These are phyloP conservation scores for Cladosporium sp. DNA, from an alignment of 2,329 filamentous ascomycete genomes.

Conservation along the genomic window DNA sequence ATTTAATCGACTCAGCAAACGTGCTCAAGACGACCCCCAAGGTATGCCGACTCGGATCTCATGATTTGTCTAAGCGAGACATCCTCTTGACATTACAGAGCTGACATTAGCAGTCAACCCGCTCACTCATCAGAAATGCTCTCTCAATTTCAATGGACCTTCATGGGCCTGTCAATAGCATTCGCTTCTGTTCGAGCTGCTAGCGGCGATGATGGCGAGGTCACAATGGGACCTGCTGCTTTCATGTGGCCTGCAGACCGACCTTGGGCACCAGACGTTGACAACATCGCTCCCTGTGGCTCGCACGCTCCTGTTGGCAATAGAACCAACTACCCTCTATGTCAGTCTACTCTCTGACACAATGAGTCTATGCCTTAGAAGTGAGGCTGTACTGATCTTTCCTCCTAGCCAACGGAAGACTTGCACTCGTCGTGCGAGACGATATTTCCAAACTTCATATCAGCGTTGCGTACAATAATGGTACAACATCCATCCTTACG, in stretches of 20 bases:
- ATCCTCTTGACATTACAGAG: too few relatives aligned
- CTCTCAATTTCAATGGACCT: too few relatives aligned
- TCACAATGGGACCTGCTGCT: slow-evolving; percentile 16
- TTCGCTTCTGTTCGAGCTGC: not conserved
- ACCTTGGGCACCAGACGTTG: slow-evolving; percentile 50
- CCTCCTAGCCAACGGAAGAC: slow-evolving; percentile 47
- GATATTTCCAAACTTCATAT: slow-evolving; percentile 54
- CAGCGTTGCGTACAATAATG: slow-evolving; percentile 49
- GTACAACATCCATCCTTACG: slow-evolving; percentile 32
- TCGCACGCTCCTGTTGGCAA: slow-evolving; percentile 46
- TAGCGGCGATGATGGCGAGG: not conserved
- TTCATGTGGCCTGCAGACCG: slow-evolving; percentile 59
- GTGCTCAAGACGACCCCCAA: too few relatives aligned
- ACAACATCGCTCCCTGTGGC: slow-evolving; percentile 57
- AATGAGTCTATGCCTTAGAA: too few relatives aligned
- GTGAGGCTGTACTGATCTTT: not conserved
- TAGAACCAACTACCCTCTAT: slow-evolving; percentile 54
- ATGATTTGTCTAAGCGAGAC: too few relatives aligned
- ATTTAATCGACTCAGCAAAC: too few relatives aligned
- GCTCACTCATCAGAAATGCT: too few relatives aligned
- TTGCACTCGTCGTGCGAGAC: slow-evolving; percentile 55
- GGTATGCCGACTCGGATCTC: too few relatives aligned
- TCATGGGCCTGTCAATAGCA: too few relatives aligned
- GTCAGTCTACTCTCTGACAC: slow-evolving; percentile 31
- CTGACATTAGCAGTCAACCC: too few relatives aligned